Conservation (phyloP, 208 protist genomes). For the Crithidia expoeki region DNA sequence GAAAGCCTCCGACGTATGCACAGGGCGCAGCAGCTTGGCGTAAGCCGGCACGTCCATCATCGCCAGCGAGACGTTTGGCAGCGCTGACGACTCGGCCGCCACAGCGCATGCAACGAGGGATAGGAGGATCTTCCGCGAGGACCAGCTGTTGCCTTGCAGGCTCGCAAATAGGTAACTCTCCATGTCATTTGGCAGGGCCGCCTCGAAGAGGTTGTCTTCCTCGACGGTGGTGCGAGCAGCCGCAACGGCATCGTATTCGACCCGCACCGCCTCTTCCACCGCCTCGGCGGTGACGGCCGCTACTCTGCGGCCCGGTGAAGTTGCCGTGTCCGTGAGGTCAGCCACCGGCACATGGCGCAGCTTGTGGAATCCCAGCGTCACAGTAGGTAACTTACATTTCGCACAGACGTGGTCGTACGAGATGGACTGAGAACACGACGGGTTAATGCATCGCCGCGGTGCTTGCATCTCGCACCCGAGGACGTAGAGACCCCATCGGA, state of each 20-base stretch:
- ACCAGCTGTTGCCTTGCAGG: constrained; percentile 17
- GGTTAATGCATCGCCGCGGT: constrained; percentile 50
- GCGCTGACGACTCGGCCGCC: constrained; percentile 32
- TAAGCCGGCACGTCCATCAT: constrained; percentile 39
- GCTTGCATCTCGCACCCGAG: constrained; percentile 37
- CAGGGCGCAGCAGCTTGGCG: constrained; percentile 34
- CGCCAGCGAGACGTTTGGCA: constrained; percentile 40
- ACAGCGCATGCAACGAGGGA: constrained; percentile 27
- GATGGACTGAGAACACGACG: constrained; percentile 30
- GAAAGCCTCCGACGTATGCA: constrained; percentile 26
- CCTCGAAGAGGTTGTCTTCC: constrained; percentile 35
- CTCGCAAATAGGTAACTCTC: constrained; percentile 28
- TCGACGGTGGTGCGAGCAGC: constrained; percentile 21
- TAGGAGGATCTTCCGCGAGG: constrained; percentile 40
- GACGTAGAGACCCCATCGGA: constrained; percentile 42
- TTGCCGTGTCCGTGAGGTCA: not conserved
- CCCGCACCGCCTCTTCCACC: constrained; percentile 22
- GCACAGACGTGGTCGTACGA: constrained; percentile 29
- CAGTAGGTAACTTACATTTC: constrained; percentile 40
- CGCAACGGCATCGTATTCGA: constrained; percentile 22
- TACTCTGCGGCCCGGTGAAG: not conserved
- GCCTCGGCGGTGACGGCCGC: not conserved
- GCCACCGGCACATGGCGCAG: constrained; percentile 21
- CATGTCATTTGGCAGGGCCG: constrained; percentile 26
- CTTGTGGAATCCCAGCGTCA: constrained; percentile 25